phyloP scores from a whole-genome alignment of 1,284 basidiomycete species.

The Xanthoconium separans region DNA sequence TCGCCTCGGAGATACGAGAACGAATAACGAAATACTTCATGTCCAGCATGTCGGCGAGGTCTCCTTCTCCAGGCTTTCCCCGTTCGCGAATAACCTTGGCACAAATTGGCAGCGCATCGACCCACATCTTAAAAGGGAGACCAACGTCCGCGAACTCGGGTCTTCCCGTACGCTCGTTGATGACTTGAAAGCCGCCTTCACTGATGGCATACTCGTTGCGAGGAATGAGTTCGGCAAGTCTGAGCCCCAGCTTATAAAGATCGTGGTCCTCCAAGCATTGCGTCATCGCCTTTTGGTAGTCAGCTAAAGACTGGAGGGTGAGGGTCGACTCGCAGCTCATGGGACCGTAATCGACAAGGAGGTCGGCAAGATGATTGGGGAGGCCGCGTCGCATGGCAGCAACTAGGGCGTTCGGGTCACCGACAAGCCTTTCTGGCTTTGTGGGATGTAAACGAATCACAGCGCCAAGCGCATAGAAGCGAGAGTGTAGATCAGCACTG shows the following conservation, averaged over 20 bases:
- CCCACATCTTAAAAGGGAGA: slow-evolving; percentile 55
- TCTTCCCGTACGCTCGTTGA: slow-evolving; percentile 43
- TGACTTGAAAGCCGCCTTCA: slow-evolving; percentile 48
- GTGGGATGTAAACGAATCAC: slow-evolving; percentile 48
- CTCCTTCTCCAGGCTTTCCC: slow-evolving; percentile 38
- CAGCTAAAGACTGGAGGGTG: slow-evolving; percentile 37
- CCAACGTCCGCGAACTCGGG: slow-evolving; percentile 42
- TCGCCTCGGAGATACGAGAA: slow-evolving; percentile 42
- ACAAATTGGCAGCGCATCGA: slow-evolving; percentile 51
- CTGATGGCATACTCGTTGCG: slow-evolving; percentile 56
- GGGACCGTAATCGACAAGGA: slow-evolving; percentile 47
- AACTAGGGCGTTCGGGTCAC: slow-evolving; percentile 46
- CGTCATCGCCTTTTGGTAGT: slow-evolving; percentile 54
- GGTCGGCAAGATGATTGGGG: slow-evolving; percentile 44
- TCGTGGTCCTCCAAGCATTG: slow-evolving; percentile 43
- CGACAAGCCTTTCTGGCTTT: slow-evolving; percentile 40
- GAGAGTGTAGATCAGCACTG: slow-evolving; percentile 48
- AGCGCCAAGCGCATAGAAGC: slow-evolving; percentile 46
- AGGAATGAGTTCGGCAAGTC: slow-evolving; percentile 46
- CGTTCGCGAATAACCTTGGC: slow-evolving; percentile 47
- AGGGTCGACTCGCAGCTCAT: slow-evolving; percentile 44
- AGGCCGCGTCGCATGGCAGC: slow-evolving; percentile 38
- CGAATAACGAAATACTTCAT: slow-evolving; percentile 53
- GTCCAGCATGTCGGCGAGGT: slow-evolving; percentile 56
- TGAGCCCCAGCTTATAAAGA: slow-evolving; percentile 48